Base-by-base conservation (phyloP, 2,329 filamentous ascomycete species). In the Ceratocystis destructans region DNA sequence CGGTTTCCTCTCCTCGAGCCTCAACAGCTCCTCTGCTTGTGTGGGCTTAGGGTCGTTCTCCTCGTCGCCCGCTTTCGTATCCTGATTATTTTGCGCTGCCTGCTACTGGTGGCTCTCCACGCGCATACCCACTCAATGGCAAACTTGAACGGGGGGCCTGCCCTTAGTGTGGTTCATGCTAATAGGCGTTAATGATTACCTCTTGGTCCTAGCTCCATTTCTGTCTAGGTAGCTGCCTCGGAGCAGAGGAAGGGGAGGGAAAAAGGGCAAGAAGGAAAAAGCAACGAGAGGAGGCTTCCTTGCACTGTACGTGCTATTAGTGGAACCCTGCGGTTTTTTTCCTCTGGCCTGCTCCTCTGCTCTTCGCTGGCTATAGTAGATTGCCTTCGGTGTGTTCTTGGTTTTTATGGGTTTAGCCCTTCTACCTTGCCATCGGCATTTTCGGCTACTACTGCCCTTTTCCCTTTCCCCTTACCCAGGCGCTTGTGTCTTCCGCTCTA, bases 361-460 rank as follows among this genome's bases (percentile, higher is more conserved):
- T 20, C 37, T 15, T 31, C 22, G 20, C 15, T 33, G 25, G 12
- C 25, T 41, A 8, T 33, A 33, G 4, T 41, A 12, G 4, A 15
- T 15, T 41, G 12, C 37, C 37, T 22, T 20, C 5, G 46, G 15
- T 48, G 45, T 48, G 46, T 48, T n/a, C 8, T 20, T 64, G 37
- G 17, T 7, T 44, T 44, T 66, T 44, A 44, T 62, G 28, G 48
- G 61, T 62, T 31, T 48, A 64, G 66, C 53, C 63, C 66, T 65
- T 50, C 25, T 37, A 10, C 17, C 12, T 64, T 46, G 59, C 66
- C 59, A 63, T 68, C 66, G 66, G 66, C 64, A 63, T 65, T 68
- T 68, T 68, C 66, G 66, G 66, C 41, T 68, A 68, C 48, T 65
- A 41, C 63, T 68, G 46, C 63, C 63, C 50, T 66, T 55, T 62